Evolutionary conservation across 1,284 basidiomycete genomes (phyloP).

Genomic region (Lentinula novae-zelandiae): DNA sequence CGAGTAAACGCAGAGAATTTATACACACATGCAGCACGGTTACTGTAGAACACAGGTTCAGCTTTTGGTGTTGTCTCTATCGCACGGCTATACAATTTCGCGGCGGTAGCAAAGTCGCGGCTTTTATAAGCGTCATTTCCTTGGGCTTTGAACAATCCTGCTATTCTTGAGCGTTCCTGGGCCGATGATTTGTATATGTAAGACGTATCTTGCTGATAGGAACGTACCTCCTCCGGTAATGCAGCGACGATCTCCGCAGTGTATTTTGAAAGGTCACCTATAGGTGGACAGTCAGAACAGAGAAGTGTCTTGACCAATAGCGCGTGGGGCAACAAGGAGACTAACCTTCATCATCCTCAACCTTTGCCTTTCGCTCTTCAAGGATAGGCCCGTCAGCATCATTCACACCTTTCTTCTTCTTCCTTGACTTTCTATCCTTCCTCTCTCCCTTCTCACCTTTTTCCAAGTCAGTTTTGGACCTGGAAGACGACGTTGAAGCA

Average conservation of each 20-base stretch:
- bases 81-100: slow-evolving; percentile 87
- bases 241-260: slow-evolving; percentile 49
- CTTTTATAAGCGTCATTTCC: slow-evolving; percentile 89
- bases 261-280: slow-evolving; percentile 32
- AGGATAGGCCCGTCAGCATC: slow-evolving; percentile 67
- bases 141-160: slow-evolving; percentile 80
- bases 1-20: slow-evolving; percentile 23
- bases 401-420: slow-evolving; percentile 47
- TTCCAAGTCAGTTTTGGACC: slow-evolving; percentile 29
- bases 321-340: slow-evolving; percentile 12
- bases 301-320: neutral
- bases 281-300: neutral
- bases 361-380: slow-evolving; percentile 52
- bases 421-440: slow-evolving; percentile 58
- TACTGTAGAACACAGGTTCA: slow-evolving; percentile 95
- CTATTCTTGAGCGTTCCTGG: slow-evolving; percentile 74
- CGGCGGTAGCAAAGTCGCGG: slow-evolving; percentile 76
- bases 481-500: slow-evolving; percentile 47
- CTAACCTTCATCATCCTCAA: slow-evolving; percentile 30
- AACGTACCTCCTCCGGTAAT: slow-evolving; percentile 54
- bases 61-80: slow-evolving; percentile 82
- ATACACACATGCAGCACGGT: slow-evolving; percentile 82
- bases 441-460: slow-evolving; percentile 41
- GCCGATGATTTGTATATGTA: neutral
- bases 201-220: neutral